Evolutionary conservation across 2,329 filamentous ascomycete species (phyloP), one percentile per base, ranked within the genome.

Genomic region (Metarhizium album): DNA sequence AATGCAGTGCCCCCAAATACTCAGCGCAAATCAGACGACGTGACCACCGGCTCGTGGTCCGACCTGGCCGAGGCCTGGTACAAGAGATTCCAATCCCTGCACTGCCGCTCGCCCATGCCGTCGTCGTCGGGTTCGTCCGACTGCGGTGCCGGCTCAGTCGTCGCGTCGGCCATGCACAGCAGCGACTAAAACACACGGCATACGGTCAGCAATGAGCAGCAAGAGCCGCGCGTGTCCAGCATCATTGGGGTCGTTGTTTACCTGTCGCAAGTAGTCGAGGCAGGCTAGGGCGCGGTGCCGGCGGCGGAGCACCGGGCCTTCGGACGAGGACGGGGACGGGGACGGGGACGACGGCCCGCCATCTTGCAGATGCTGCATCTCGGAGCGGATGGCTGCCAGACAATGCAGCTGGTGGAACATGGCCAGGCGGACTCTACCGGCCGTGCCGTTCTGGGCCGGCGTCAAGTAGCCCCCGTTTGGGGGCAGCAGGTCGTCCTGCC

Each of bases 321-420:
- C 2, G 14, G 11, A 20, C 20, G 2, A n/a, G n/a, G n/a, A n/a
- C n/a, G n/a, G n/a, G n/a, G n/a, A n/a, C n/a, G n/a, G n/a, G n/a
- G n/a, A n/a, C n/a, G n/a, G n/a, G n/a, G n/a, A n/a, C n/a, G n/a
- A n/a, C n/a, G n/a, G n/a, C n/a, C n/a, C n/a, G n/a, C n/a, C n/a
- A n/a, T n/a, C 40, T 3, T 33, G 31, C 16, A 49, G 31, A 29
- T 9, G 9, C 42, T 49, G 52, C 35, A 53, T 45, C 27, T 50
- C 52, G 2, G 31, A 20, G 9, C 52, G 33, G 11, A 53, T 42
- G 33, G 50, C 40, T 1, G 46, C 48, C 42, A 53, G 24, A 31
- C 52, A 53, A 16, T 40, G 52, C 18, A 53, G 45, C 45, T 53
- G 52, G 18, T 53, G 52, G 23, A 53, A 53, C 52, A 53, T 53